Base-by-base conservation (phyloP, 1,284 basidiomycete species). In the Ganoderma leucocontextum region DNA sequence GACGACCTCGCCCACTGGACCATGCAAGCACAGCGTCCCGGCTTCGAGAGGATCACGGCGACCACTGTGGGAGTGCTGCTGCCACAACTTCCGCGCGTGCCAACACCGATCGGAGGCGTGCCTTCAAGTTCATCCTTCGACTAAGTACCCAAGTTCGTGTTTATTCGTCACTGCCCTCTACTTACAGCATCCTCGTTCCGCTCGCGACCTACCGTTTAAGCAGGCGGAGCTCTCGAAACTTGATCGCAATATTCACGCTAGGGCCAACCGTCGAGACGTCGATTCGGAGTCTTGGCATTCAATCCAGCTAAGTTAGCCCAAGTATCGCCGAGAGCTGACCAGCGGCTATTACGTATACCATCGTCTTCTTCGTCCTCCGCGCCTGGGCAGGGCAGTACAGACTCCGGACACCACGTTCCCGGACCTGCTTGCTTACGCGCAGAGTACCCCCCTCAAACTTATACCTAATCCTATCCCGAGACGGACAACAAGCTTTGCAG, bases 111-210 rank as follows among this genome's bases (percentile, higher is more conserved):
- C n/a, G 64, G 64, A 8, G 64, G 64, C 9, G 47, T 60, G 9
- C 64, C 64, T 15, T 10, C 29, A 35, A 29, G 29, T 2, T 29
- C 29, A 29, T 42, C 41, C 6, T 12, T 60, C 29, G 64, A 65
- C 59, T 53, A 17, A 33, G 44, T 35, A 19, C 64, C 64, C 2
- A 29, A 29, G 29, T 12, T 59, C 64, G 15, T 53, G 47, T 17
- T 15, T 61, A 12, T 65, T 65, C 44, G 25, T 42, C n/a, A 29
- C 29, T 29, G 59, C 59, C 35, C 58, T 65, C 41, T 65, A 65
- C 29, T 44, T 22, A 15, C 44, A 29, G 29, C 29, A 29, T 53
- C 19, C 58, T 65, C 19, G 57, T 65, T 15, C 64, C 64, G 5
- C 1, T 65, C 36, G 64, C 39, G 22, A n/a, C 61, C 9, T 65